Base-by-base conservation (phyloP, 176 grass and related monocot species). In the Triticum timopheevii region DNA sequence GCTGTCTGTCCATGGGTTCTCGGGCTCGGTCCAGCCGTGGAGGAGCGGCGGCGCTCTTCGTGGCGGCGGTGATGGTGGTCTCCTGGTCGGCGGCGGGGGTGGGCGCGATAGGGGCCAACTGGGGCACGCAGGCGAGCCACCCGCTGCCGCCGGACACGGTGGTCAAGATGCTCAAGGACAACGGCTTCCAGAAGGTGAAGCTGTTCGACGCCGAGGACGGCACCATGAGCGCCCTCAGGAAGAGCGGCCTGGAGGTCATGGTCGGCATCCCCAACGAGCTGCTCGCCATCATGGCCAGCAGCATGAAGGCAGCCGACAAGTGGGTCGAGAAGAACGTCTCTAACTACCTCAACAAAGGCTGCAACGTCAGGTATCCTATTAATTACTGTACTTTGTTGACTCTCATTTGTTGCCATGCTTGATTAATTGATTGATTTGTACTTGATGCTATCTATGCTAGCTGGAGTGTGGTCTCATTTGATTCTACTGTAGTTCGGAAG, bases 221-320 rank as follows among this genome's bases (percentile, higher is more conserved):
- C 47, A 94, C 90, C 67, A 96, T 99, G 97, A 88, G 36, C 86
- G 97, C 97, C 24, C 89, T 99, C 38, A 94, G 61, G 87, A 99
- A 99, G 92, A 96, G 97, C 67, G 90, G 97, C 16, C 84, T 99
- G 19, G 90, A 99, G 90, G 97, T 99, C 20, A 99, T 99, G 97
- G 94, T 96, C 42, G 97, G 97, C 88, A 94, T 99, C 83, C 97
- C 97, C 13, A 99, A 99, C 85, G 97, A 99, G 22, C 83, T 99
- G 92, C 88, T 99, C 47, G 3, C 0, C 33, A 78, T 13, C 1
- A 88, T 99, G 49, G 94, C 97, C 19, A 93, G 85, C 13, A 99
- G 47, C 77, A 69, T 93, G 77, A 92, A 89, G 82, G 66, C 86
- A 27, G 97, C 97, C 2, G 80, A 94, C 87, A 88, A 88, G 31